Base-by-base conservation (phyloP, 1,284 basidiomycete species). In the Xerocomus minutiporus region DNA sequence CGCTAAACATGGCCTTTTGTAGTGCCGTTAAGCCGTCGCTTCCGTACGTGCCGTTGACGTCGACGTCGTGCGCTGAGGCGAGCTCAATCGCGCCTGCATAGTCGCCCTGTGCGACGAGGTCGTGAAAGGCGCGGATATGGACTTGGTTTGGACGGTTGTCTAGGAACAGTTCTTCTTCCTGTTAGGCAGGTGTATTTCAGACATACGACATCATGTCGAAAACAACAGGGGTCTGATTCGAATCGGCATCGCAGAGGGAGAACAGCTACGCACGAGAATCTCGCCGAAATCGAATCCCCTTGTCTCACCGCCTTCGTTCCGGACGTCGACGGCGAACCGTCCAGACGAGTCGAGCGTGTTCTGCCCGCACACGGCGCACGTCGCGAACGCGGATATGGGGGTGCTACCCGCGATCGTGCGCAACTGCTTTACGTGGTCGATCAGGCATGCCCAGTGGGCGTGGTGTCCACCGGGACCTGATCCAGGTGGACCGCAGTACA, bases 391-490 rank as follows among this genome's bases (percentile, higher is more conserved):
- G 38, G 29, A 31, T 12, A 31, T 31, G 29, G 29, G 11, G 8
- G 36, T 26, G n/a, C 31, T 15, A 8, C 40, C 29, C 0, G 39
- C 20, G 20, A 20, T 20, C 20, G 20, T 8, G 6, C 43, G 54
- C 6, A 42, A 42, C 9, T 46, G 58, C 17, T 51, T 59, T 1
- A 50, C 59, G n/a, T 57, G 46, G 17, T 67, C 63, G 50, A 66
- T 53, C 23, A 66, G 54, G 53, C 62, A 64, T 7, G 59, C 42
- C 62, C 62, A 64, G 51, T 64, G 62, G 29, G 64, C 39, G 38
- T 67, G 62, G n/a, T 64, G 64, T 2, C 51, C 56, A 26, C 60
- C 17, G 2, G 64, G 60, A 11, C 60, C 58, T 3, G 58, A 63
- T n/a, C 60, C 62, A 1, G 62, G 57, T 28, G 52, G 49, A n/a